Base-by-base conservation (phyloP, 73 alveolate genomes). In the Breviolum minutum region DNA sequence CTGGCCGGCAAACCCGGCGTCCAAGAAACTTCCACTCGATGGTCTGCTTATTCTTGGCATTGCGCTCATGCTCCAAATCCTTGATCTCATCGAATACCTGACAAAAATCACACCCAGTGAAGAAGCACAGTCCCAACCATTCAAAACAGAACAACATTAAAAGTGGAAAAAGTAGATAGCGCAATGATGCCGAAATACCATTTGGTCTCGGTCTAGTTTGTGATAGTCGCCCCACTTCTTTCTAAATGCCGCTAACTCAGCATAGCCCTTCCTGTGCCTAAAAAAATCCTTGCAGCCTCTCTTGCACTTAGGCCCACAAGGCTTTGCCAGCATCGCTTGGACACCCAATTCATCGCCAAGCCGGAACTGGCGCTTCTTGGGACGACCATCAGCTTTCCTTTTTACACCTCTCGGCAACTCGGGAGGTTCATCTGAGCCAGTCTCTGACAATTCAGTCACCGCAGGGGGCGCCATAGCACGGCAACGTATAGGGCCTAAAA, bases 131-230 rank as follows among this genome's bases (percentile, higher is more conserved):
- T 3, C 54, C 54, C 54, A 40, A 40, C 5, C 5, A 40, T 3
- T 40, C 5, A 40, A n/a, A 40, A 40, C 3, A 40, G 54, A 40
- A 40, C 54, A 40, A 40, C 54, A n/a, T n/a, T n/a, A 40, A 40
- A 40, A 40, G 3, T 40, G 0, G 3, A 40, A 40, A 40, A 40
- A 40, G 14, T 30, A 27, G 16, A 68, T 32, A 17, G 60, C 90
- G 3, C 54, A 40, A 40, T 40, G 54, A 40, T 40, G 54, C 3
- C 54, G 54, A 40, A 40, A 40, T 40, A 40, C 54, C 69, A 40
- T 30, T 30, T n/a, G 9, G 60, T 88, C 95, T 20, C 48, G 95
- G 66, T 88, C 95, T 8, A 68, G 48, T 17, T 88, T 88, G 95
- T 88, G 95, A 14, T 66, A 54, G 32, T 14, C 60, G 27, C 24